phyloP scores from a whole-genome alignment of 441 rosid species.

The Syzygium malaccense region DNA sequence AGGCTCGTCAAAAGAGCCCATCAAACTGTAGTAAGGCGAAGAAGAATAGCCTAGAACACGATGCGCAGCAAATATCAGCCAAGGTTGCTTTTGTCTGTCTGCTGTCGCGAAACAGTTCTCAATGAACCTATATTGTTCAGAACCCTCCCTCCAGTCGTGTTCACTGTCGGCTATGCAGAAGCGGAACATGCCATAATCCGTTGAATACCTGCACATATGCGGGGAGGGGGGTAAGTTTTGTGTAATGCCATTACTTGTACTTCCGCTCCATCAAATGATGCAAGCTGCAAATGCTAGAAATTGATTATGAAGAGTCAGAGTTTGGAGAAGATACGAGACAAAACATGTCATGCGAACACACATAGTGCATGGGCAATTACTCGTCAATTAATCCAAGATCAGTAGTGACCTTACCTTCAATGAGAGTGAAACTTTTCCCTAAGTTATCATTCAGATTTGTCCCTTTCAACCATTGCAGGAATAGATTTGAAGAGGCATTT shows the following conservation, averaged over 20 bases:
- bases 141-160: constrained; percentile 15
- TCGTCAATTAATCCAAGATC: background rate
- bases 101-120: background rate
- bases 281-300: background rate
- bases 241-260: background rate
- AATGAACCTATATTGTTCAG: background rate
- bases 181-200: constrained; percentile 84
- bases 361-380: background rate
- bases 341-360: background rate
- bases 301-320: background rate
- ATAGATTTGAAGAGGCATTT: background rate
- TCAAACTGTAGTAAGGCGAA: constrained; percentile 5
- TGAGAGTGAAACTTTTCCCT: background rate
- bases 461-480: background rate
- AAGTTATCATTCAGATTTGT: background rate
- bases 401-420: background rate
- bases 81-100: background rate
- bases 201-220: constrained; percentile 51
- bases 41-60: background rate
- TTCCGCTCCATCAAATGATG: background rate
- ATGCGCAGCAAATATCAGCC: constrained; percentile 1
- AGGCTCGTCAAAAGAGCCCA: constrained; percentile 41
- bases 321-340: background rate
- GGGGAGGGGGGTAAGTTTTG: background rate
- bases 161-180: constrained; percentile 88